These are phyloP conservation scores for Hyphopichia burtonii DNA, from an alignment of 1,139 yeast species.

Conservation along the genomic window DNA sequence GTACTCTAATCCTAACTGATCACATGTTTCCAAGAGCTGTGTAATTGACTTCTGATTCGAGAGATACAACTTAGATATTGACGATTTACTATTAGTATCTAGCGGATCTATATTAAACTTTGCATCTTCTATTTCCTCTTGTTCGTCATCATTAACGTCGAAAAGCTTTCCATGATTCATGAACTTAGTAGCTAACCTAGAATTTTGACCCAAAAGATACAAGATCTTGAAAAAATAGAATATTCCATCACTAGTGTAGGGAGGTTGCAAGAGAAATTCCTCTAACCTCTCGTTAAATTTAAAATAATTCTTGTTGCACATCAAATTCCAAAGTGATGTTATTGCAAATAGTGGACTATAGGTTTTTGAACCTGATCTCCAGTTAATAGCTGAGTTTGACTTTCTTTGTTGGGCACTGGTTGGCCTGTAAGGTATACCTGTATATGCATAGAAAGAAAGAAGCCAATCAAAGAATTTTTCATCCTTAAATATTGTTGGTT, in stretches of 20 bases:
- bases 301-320: conserved; percentile 24
- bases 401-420: neutral
- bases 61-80: conserved; percentile 6
- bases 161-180: conserved; percentile 4
- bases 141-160: conserved; percentile 13
- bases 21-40: conserved; percentile 26
- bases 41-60: conserved; percentile 17
- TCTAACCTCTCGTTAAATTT: conserved; percentile 30
- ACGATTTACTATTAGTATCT: neutral
- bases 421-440: conserved; percentile 3
- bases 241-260: conserved; percentile 45
- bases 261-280: conserved; percentile 43
- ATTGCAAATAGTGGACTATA: conserved; percentile 39
- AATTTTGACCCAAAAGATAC: conserved; percentile 23
- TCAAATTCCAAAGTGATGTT: conserved; percentile 34
- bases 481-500: conserved; percentile 15
- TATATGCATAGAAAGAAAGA: neutral
- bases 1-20: conserved; percentile 25
- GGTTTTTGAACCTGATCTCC: conserved; percentile 38
- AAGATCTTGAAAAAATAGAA: conserved; percentile 33
- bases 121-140: conserved; percentile 11
- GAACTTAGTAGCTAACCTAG: conserved; percentile 12
- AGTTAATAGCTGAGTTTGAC: conserved; percentile 31
- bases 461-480: conserved; percentile 36
- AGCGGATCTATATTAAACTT: neutral